A percentile compares a stretch with the other conserved stretches of the same genome.
These are phyloP conservation scores for Citrullus colocynthis DNA, from an alignment of 306 rosid genomes.

Conservation along the genomic window DNA sequence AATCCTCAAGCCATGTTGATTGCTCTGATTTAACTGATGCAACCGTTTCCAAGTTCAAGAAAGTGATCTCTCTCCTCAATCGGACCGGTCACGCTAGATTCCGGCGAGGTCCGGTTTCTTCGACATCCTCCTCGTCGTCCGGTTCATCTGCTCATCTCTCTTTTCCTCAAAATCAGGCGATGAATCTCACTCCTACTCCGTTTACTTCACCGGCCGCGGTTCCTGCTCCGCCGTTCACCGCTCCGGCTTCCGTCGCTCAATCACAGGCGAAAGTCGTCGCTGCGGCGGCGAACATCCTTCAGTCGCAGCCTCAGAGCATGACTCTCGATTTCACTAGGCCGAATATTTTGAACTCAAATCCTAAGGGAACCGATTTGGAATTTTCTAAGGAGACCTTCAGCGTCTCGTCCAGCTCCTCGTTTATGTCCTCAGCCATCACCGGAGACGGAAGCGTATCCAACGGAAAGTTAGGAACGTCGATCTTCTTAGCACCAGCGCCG, in stretches of 20 bases:
- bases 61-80: constrained; percentile 48
- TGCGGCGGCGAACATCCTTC: constrained; percentile 21
- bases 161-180: constrained; percentile 10
- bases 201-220: constrained; percentile 12
- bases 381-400: constrained; percentile 57
- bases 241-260: constrained; percentile 6
- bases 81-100: constrained; percentile 93
- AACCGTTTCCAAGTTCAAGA: constrained; percentile 61
- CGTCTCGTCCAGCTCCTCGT: constrained; percentile 74
- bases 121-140: constrained; percentile 14
- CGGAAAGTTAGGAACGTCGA: constrained; percentile 60
- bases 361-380: constrained; percentile 37
- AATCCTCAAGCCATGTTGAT: constrained; percentile 23
- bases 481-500: constrained; percentile 32
- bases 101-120: constrained; percentile 57
- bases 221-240: constrained; percentile 11
- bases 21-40: constrained; percentile 48
- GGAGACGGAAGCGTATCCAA: constrained; percentile 83
- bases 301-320: constrained; percentile 39
- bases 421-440: constrained; percentile 79
- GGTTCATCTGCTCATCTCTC: constrained; percentile 12
- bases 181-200: constrained; percentile 15
- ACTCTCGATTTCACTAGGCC: constrained; percentile 77
- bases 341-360: constrained; percentile 20
- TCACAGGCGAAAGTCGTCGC: constrained; percentile 9